Evolutionary conservation across 164 flowering plant species (phyloP).

Genomic region (Tinospora cordifolia): DNA sequence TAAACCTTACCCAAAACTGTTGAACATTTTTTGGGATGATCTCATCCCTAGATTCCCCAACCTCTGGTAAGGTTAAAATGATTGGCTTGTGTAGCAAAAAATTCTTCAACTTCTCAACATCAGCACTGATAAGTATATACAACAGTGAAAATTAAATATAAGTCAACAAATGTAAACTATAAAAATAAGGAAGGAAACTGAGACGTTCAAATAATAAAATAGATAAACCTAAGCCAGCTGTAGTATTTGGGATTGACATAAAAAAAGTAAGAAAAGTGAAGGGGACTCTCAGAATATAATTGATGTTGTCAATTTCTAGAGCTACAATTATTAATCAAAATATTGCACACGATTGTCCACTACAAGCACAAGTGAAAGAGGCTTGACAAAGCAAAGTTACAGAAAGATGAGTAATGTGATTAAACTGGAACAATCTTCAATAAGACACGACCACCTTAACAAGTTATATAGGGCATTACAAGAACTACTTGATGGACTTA

Average conservation of each 20-base stretch:
- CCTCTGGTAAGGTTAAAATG: constrained; percentile 81
- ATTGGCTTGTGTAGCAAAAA: constrained; percentile 82
- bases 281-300: not conserved
- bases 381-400: too few species aligned
- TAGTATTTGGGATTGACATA: not conserved
- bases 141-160: constrained; percentile 13
- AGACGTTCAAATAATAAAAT: not conserved
- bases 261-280: not conserved
- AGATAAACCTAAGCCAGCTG: not conserved
- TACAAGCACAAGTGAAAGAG: too few species aligned
- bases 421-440: too few species aligned
- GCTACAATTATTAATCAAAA: too few species aligned
- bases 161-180: not conserved
- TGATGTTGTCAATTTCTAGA: too few species aligned
- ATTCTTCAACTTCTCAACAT: constrained; percentile 93
- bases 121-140: constrained; percentile 47
- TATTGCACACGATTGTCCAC: too few species aligned
- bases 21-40: constrained; percentile 80
- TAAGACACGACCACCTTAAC: too few species aligned
- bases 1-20: constrained; percentile 71
- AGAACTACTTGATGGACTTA: too few species aligned
- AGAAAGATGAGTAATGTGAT: too few species aligned
- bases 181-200: not conserved
- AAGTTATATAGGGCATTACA: too few species aligned
- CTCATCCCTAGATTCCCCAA: constrained; percentile 63